A percentile compares a stretch with the other conserved stretches of the same genome.
Conservation (phyloP, 106 monocot species). For the Cymbidium sinense region DNA sequence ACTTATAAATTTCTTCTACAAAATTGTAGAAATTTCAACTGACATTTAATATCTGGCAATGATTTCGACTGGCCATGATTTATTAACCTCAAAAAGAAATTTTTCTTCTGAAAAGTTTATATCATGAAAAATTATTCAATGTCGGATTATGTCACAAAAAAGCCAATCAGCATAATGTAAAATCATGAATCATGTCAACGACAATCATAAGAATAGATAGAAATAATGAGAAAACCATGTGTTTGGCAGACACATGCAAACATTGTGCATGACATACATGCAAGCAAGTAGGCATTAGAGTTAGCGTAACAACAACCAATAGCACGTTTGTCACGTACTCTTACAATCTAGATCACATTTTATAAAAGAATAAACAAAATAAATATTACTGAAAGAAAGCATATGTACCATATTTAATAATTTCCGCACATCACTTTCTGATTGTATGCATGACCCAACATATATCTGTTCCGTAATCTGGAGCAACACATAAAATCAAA, state of each 20-base stretch:
- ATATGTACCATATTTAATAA: conserved; percentile 60
- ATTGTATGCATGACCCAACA: conserved; percentile 92
- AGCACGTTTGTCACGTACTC: background rate
- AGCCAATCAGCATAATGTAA: background rate
- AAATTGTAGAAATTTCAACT: too few species aligned
- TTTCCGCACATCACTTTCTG: conserved; percentile 62
- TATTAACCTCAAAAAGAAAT: background rate
- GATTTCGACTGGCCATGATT: background rate
- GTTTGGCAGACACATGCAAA: background rate
- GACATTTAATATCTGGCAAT: background rate
- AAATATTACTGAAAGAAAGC: background rate
- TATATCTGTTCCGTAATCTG: conserved; percentile 95
- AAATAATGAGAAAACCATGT: background rate
- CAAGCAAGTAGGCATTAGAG: background rate
- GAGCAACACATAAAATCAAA: conserved; percentile 9
- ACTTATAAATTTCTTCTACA: background rate
- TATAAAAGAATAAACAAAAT: background rate
- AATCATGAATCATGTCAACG: background rate
- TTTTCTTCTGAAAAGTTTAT: background rate
- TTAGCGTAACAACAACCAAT: background rate
- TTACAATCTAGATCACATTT: background rate
- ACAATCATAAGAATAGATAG: background rate
- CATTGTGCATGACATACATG: background rate
- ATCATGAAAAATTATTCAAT: background rate
- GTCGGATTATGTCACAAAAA: background rate